Evolutionary conservation across 805 yeast genomes (phyloP), one percentile per base, ranked within the genome.

Genomic region (Lachancea lanzarotensis): DNA sequence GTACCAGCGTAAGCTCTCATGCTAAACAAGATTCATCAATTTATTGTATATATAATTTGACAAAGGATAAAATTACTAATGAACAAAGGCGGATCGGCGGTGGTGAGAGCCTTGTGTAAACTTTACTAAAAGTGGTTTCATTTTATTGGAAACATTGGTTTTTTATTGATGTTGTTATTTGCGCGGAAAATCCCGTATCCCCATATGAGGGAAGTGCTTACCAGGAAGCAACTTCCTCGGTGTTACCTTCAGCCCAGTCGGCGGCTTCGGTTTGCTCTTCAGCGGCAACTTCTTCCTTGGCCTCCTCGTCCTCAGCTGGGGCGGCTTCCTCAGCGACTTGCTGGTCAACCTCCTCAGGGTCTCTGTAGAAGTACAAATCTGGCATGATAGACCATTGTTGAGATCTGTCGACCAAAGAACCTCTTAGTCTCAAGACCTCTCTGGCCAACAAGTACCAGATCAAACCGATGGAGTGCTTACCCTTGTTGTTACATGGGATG

Each of bases 361-460:
- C 96, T 84, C 99, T 93, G 97, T 93, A 93, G 90, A 93, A 93
- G 90, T 90, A 93, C 75, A 93, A 83, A 80, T 93, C 99, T 74
- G 98, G 98, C 98, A 93, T 93, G 72, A 93, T 93, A 63, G 95
- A 78, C 99, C 99, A 93, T 74, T 85, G 83, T 74, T 93, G 87
- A 62, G 85, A 71, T 82, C 99, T 89, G 87, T 86, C 84, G 71
- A 95, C 89, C 64, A 93, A 75, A 70, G 89, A 82, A 71, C 99
- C 98, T 80, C 96, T 86, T 75, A 93, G 84, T 81, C 99, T 88
- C 72, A 93, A 82, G 66, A 93, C 98, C 80, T 93, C 99, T 79
- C 99, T 88, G 69, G 98, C 93, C 66, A 93, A 74, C 76, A 93
- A 79, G 95, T 95, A 93, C 98, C 98, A 93, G 83, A 93, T 81